These are phyloP conservation scores for Limnomonas spitsbergensis DNA, from an alignment of 139 green algal genomes.

Conservation along the genomic window DNA sequence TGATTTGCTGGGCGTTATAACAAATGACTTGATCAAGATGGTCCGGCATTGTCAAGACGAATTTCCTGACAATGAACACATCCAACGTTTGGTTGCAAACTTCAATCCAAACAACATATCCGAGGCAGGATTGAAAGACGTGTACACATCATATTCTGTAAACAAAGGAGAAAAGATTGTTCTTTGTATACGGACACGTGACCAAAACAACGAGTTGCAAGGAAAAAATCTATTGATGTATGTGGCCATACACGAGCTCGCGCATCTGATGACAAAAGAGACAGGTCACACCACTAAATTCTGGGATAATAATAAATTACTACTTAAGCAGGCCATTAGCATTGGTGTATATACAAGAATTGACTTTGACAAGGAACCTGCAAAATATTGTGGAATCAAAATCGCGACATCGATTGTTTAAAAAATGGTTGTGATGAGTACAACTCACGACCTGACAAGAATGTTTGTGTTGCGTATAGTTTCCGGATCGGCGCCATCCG, in stretches of 20 bases:
- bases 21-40: background rate
- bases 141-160: background rate
- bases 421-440: too few relatives aligned
- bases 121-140: background rate
- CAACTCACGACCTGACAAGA: too few relatives aligned
- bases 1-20: background rate
- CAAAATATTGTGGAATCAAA: background rate
- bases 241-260: background rate
- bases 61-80: background rate
- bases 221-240: background rate
- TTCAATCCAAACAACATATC: background rate
- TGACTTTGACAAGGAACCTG: background rate
- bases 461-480: too few relatives aligned
- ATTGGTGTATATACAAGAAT: background rate
- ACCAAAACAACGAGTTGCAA: background rate
- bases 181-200: background rate
- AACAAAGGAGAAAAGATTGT: constrained; percentile 6
- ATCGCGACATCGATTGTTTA: background rate
- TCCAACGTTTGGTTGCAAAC: too few relatives aligned
- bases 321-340: background rate
- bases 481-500: too few relatives aligned
- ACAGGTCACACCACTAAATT: background rate
- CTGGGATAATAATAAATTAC: background rate
- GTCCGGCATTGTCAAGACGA: background rate
- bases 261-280: background rate